These are phyloP conservation scores for Rheum nobile DNA, from an alignment of 148 eudicot genomes.

Conservation along the genomic window DNA sequence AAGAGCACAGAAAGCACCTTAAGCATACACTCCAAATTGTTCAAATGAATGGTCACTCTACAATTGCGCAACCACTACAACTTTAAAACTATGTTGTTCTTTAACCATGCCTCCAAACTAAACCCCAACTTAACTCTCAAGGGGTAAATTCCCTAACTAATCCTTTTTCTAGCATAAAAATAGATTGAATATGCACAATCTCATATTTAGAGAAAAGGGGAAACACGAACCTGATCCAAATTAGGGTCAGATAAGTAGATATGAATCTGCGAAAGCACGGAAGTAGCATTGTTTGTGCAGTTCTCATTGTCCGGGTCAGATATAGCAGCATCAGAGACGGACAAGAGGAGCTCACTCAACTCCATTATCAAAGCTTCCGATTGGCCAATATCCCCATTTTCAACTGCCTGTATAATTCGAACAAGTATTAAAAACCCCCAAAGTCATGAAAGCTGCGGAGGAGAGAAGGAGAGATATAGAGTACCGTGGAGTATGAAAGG, in stretches of 20 bases:
- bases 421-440: not conserved
- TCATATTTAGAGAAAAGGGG: not conserved
- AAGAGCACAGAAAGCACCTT: not conserved
- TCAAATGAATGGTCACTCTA: not conserved
- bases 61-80: not conserved
- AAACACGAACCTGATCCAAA: constrained; percentile 44
- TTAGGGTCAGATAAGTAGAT: constrained; percentile 32
- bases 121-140: not conserved
- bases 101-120: not conserved
- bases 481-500: constrained; percentile 28
- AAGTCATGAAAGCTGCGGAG: not conserved
- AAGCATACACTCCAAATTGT: not conserved
- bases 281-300: constrained; percentile 17
- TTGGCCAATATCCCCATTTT: constrained; percentile 23
- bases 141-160: not conserved
- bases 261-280: constrained; percentile 28
- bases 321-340: constrained; percentile 26
- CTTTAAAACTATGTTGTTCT: not conserved
- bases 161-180: not conserved
- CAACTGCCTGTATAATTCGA: constrained; percentile 22
- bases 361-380: constrained; percentile 28
- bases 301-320: constrained; percentile 24
- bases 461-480: not conserved
- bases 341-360: constrained; percentile 33
- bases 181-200: not conserved